phyloP scores from a whole-genome alignment of 768 basidiomycete genomes.

The Phaeotremella skinneri region DNA sequence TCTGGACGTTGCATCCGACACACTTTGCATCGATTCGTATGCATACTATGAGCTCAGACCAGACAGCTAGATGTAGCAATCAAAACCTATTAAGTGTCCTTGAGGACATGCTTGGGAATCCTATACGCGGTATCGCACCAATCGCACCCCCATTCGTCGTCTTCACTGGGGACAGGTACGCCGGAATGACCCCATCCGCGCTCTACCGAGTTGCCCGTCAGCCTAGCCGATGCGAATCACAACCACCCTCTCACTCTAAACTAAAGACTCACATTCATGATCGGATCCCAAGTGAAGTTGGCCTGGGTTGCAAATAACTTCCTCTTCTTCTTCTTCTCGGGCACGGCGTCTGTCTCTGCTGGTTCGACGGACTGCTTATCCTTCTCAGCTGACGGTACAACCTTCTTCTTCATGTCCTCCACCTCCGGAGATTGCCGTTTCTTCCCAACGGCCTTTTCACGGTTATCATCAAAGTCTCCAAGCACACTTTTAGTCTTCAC shows the following conservation, averaged over 20 bases:
- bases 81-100: neutral
- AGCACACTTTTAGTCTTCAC: no score
- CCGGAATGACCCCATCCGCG: slow-evolving; percentile 43
- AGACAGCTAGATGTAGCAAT: no score
- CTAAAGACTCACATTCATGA: slow-evolving; percentile 33
- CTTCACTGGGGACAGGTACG: slow-evolving; percentile 37
- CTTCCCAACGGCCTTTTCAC: slow-evolving; percentile 5
- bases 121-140: slow-evolving; percentile 37
- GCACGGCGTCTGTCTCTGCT: slow-evolving; percentile 2
- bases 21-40: no score
- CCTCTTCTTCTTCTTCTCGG: slow-evolving; percentile 47
- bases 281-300: slow-evolving; percentile 42
- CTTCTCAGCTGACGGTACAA: neutral
- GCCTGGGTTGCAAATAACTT: slow-evolving; percentile 32
- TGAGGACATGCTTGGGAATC: slow-evolving; percentile 22
- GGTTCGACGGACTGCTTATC: slow-evolving; percentile 5
- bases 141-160: slow-evolving; percentile 12
- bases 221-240: neutral
- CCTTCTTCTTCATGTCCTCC: slow-evolving; percentile 9
- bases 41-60: no score
- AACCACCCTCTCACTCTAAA: neutral
- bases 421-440: neutral
- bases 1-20: no score
- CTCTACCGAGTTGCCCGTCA: slow-evolving; percentile 27
- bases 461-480: slow-evolving; percentile 3